Evolutionary conservation across 1,284 basidiomycete genomes (phyloP), one percentile per base, ranked within the genome.

Genomic region (Ustilago trichophora): DNA sequence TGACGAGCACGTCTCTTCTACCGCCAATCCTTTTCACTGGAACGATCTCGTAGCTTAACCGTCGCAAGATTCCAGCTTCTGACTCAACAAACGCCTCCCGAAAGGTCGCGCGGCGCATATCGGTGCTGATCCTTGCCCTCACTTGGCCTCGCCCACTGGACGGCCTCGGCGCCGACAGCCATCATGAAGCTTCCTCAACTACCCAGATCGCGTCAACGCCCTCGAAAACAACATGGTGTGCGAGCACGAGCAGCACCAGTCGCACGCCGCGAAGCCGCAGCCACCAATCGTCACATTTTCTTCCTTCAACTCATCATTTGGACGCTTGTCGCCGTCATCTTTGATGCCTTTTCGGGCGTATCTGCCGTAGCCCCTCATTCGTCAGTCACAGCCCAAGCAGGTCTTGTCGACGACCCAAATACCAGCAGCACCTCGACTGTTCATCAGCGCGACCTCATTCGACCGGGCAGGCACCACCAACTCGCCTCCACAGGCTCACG

Each of bases 231-330:
- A 42, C 26, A n/a, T n/a, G n/a, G n/a, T n/a, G n/a, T n/a, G n/a
- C n/a, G n/a, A n/a, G n/a, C n/a, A n/a, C n/a, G n/a, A n/a, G n/a
- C n/a, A n/a, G n/a, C n/a, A n/a, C n/a, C n/a, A n/a, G n/a, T n/a
- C n/a, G n/a, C n/a, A n/a, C n/a, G n/a, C n/a, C n/a, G n/a, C n/a
- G n/a, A n/a, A n/a, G n/a, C n/a, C n/a, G n/a, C n/a, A n/a, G n/a
- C n/a, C n/a, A n/a, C n/a, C 1, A 16, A 25, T 29, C 26, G 31
- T 10, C 38, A 42, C 16, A 19, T 18, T 36, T 53, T 64, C 22
- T 57, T 64, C 45, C 18, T 64, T 13, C 60, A 64, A 22, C n/a
- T 64, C 49, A 44, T 64, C 41, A 53, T 64, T 13, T 51, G 43
- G 26, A 44, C 63, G 11, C 55, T 66, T 31, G 35, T 59, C 12